Evolutionary conservation across 495 filamentous ascomycete genomes (phyloP).

Genomic region (Talaromyces trachyspermus): DNA sequence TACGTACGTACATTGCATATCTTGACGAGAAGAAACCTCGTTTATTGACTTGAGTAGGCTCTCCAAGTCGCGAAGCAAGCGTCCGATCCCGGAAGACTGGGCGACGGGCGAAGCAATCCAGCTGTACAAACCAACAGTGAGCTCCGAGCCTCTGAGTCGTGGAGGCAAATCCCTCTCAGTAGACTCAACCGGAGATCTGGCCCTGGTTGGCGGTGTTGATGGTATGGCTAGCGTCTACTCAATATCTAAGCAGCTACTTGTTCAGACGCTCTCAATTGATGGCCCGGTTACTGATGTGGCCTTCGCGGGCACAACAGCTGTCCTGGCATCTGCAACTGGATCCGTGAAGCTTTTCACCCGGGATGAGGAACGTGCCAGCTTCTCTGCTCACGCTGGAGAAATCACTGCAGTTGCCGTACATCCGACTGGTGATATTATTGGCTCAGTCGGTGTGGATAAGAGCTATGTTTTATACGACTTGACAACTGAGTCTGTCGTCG

Average conservation of each 20-base stretch:
- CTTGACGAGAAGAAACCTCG: no score
- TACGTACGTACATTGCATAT: constrained; percentile 47
- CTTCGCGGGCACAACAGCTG: constrained; percentile 65
- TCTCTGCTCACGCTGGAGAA: constrained; percentile 72
- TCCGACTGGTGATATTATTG: constrained; percentile 75
- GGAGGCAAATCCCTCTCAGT: constrained; percentile 60
- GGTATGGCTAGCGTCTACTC: constrained; percentile 77
- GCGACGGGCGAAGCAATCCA: constrained; percentile 66
- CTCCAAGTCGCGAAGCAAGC: constrained; percentile 78
- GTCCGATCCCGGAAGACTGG: constrained; percentile 78
- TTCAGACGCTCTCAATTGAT: constrained; percentile 56
- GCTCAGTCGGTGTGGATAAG: constrained; percentile 86
- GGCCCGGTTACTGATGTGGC: constrained; percentile 70
- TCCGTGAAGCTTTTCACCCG: constrained; percentile 70
- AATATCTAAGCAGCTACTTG: constrained; percentile 57
- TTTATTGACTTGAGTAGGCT: constrained; percentile 46
- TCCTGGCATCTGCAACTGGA: constrained; percentile 70
- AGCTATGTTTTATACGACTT: constrained; percentile 90
- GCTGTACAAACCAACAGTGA: constrained; percentile 51
- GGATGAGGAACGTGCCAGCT: constrained; percentile 54
- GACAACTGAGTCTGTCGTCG: constrained; percentile 52
- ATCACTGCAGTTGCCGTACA: constrained; percentile 73
- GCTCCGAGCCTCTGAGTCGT: constrained; percentile 56
- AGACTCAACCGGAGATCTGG: constrained; percentile 57
- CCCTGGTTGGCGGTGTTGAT: constrained; percentile 71